Evolutionary conservation across 108 stramenopile genomes (phyloP), one percentile per base, ranked within the genome.

Genomic region (Cyclotella atomus): DNA sequence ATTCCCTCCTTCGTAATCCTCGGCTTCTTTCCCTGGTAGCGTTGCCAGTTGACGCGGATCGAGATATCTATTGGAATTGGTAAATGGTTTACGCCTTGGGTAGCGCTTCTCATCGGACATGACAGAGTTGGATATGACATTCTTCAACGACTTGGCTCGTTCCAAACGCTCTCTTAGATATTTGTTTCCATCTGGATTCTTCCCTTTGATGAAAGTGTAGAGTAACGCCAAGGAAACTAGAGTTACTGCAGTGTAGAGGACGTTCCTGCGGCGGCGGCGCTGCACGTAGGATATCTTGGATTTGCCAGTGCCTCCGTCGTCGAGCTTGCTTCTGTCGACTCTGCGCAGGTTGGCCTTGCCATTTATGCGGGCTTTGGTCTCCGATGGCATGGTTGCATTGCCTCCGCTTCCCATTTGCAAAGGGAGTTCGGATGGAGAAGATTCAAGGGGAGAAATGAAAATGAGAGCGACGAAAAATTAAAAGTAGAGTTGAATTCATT

Each of bases 41-140:
- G 79, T 63, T 17, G 79, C 54, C 25, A 79, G 71, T 28, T 79
- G 79, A 28, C 79, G 71, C 10, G 79, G 79, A 64, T 79, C 79
- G 29, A 68, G 53, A 45, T 79, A 79, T n/a, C 79, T 68, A 29
- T 65, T 73, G 20, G 41, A 62, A 24, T 55, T 47, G 6, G 44
- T 78, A 17, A 24, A 54, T 8, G 30, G 44, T 17, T 43, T 44
- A 41, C 16, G 45, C 38, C 29, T 36, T 29, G 34, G 34, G 12
- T 33, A 32, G 3, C 8, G 36, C 41, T 54, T 30, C 25, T 15
- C 27, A 9, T 57, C 45, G 5, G 10, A 21, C 2, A 10, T 15
- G 10, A 59, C 49, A 36, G 16, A 5, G 23, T 45, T 19, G 44
- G 63, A 62, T 1, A 43, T 41, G 8, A 69, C 76, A 64, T 64